These are phyloP conservation scores for Cadophora malorum DNA, from an alignment of 2,329 filamentous ascomycete species.

Conservation along the genomic window DNA sequence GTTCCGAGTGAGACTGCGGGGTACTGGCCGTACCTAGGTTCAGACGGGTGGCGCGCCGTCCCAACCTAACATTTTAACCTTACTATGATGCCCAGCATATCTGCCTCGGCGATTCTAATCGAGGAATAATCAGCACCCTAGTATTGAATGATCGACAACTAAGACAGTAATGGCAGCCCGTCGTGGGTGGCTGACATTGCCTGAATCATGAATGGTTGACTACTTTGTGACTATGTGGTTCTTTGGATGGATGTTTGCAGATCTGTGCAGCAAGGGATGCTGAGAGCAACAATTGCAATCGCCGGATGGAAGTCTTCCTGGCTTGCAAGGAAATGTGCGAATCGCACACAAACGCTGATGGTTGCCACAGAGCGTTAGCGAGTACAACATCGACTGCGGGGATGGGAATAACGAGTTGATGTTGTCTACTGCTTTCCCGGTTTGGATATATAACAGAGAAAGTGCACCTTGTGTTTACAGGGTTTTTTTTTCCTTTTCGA, in stretches of 20 bases:
- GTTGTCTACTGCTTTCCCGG: not conserved
- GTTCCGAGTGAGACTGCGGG: not conserved
- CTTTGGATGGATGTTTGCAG: not conserved
- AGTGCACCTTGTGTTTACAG: not conserved
- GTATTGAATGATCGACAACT: slow-evolving; percentile 8
- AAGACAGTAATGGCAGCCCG: not conserved
- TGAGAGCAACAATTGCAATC: slow-evolving; percentile 1
- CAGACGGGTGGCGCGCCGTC: slow-evolving; percentile 4
- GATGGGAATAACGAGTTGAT: not conserved
- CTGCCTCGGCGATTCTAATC: slow-evolving; percentile 1
- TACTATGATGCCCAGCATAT: not conserved
- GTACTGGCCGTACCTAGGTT: not conserved
- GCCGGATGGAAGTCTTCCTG: not conserved
- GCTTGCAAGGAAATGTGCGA: not conserved
- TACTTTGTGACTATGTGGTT: not conserved
- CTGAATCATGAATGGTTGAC: slow-evolving; percentile 11
- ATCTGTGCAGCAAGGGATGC: not conserved
- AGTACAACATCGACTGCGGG: not conserved
- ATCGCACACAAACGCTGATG: not conserved
- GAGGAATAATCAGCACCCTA: not conserved
- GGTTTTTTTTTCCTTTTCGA: no score
- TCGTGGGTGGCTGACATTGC: slow-evolving; percentile 18
- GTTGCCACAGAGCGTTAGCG: not conserved
- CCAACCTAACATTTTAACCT: not conserved
- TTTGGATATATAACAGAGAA: slow-evolving; percentile 4